phyloP scores from a whole-genome alignment of 108 stramenopile species.

The Conticribra weissflogii region DNA sequence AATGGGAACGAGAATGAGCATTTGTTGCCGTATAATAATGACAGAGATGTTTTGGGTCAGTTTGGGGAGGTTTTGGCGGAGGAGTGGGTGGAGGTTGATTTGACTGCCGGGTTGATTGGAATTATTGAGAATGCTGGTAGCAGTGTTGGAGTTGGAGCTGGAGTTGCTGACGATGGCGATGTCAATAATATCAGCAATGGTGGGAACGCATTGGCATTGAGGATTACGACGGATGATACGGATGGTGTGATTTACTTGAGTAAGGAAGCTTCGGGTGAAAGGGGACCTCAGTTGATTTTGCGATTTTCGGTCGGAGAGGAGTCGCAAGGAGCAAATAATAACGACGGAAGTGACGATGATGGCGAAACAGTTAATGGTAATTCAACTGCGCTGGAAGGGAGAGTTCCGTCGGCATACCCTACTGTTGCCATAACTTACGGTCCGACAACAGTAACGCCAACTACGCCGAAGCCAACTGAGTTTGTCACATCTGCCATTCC shows the following conservation, averaged over 20 bases:
- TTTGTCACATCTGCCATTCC: too few species aligned
- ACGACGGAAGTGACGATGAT: slow-evolving; percentile 1
- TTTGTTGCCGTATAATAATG: neutral
- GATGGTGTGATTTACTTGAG: slow-evolving; percentile 37
- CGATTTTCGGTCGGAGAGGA: slow-evolving; percentile 2
- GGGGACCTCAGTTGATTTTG: slow-evolving; percentile 29
- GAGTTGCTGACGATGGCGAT: neutral
- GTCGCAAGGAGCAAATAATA: neutral
- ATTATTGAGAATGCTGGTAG: too few species aligned
- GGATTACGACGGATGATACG: slow-evolving; percentile 28
- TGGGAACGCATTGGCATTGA: slow-evolving; percentile 6
- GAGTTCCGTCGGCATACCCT: neutral
- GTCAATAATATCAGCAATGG: neutral
- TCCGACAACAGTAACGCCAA: too few species aligned
- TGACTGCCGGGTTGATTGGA: too few species aligned
- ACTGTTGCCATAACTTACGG: neutral
- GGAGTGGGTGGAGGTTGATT: slow-evolving; percentile 23
- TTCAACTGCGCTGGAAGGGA: neutral
- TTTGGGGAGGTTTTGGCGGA: slow-evolving; percentile 10
- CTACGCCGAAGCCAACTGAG: too few species aligned
- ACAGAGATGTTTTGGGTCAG: neutral
- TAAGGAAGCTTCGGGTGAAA: slow-evolving; percentile 23
- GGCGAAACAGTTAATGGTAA: neutral
- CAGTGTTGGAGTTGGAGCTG: too few species aligned
- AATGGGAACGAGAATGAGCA: neutral